Conservation (phyloP, 2,329 filamentous ascomycete species). For the Bipolaris cookei region DNA sequence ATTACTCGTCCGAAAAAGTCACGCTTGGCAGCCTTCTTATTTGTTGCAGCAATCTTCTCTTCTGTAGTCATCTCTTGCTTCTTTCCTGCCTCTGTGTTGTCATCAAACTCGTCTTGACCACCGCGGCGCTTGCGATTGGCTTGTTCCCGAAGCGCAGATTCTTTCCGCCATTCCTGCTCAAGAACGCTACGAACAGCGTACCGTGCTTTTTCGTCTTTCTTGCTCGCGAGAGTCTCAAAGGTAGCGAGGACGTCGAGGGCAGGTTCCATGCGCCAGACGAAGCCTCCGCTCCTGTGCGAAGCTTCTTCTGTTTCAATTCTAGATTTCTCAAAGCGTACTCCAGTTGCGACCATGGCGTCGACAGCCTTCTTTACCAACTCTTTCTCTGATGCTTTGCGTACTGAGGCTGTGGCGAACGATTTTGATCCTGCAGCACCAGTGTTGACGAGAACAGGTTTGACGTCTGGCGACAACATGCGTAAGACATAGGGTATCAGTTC, state of each 20-base stretch:
- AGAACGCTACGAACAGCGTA: constrained; percentile 93
- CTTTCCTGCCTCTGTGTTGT: constrained; percentile 17
- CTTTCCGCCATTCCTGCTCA: constrained; percentile 84
- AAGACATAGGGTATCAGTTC: constrained; percentile 86
- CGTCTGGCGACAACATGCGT: constrained; percentile 82
- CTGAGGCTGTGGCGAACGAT: constrained; percentile 71
- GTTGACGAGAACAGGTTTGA: constrained; percentile 89
- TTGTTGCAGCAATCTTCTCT: constrained; percentile 33
- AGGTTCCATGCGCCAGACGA: constrained; percentile 95
- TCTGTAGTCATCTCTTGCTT: constrained; percentile 28
- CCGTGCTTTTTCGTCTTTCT: constrained; percentile 74
- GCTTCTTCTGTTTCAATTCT: constrained; percentile 74
- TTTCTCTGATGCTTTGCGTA: constrained; percentile 85
- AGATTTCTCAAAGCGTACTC: constrained; percentile 80
- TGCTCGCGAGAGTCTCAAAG: constrained; percentile 70
- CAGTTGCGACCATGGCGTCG: constrained; percentile 80
- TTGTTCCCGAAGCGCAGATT: constrained; percentile 70
- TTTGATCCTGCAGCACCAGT: constrained; percentile 54
- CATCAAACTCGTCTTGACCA: constrained; percentile 33
- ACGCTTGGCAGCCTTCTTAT: constrained; percentile 62
- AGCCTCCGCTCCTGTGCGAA: constrained; percentile 61
- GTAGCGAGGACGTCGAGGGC: constrained; percentile 77
- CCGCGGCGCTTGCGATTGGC: constrained; percentile 65
- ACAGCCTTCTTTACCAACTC: constrained; percentile 80
- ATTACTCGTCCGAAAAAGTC: constrained; percentile 88